These are phyloP conservation scores for Pichia sp. DNA, from an alignment of 1,139 yeast genomes.

Conservation along the genomic window DNA sequence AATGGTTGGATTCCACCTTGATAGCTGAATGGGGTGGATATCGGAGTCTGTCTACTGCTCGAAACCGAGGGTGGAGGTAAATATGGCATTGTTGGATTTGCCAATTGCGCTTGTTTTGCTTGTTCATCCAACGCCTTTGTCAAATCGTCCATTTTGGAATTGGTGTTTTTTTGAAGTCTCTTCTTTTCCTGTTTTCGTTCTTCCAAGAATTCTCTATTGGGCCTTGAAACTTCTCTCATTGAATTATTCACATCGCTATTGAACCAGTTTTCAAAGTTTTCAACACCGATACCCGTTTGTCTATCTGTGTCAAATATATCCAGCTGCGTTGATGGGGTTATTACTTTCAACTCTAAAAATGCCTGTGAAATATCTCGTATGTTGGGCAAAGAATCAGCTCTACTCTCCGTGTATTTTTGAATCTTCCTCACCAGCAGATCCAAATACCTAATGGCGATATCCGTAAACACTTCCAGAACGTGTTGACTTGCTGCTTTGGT, in stretches of 20 bases:
- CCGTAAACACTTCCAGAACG: conserved; percentile 25
- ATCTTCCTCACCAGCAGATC: conserved; percentile 18
- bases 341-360: conserved; percentile 22
- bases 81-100: conserved; percentile 19
- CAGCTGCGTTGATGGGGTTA: conserved; percentile 22
- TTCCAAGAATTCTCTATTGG: conserved; percentile 19
- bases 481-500: conserved; percentile 19
- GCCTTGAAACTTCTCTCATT: conserved; percentile 24
- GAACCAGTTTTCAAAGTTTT: conserved; percentile 25
- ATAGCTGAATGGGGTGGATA: background rate
- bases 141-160: conserved; percentile 22
- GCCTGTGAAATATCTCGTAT: conserved; percentile 24
- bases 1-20: background rate
- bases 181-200: conserved; percentile 15
- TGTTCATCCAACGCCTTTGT: conserved; percentile 25
- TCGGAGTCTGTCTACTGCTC: conserved; percentile 5
- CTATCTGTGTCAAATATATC: conserved; percentile 23
- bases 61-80: conserved; percentile 11
- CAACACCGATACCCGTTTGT: conserved; percentile 20
- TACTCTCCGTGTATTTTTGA: conserved; percentile 15
- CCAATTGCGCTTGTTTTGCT: conserved; percentile 18
- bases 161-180: conserved; percentile 15
- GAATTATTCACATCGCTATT: conserved; percentile 22
- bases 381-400: conserved; percentile 19
- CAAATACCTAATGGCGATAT: conserved; percentile 23